Base-by-base conservation (phyloP, 106 monocot genomes). In the Dendrobium nobile region DNA sequence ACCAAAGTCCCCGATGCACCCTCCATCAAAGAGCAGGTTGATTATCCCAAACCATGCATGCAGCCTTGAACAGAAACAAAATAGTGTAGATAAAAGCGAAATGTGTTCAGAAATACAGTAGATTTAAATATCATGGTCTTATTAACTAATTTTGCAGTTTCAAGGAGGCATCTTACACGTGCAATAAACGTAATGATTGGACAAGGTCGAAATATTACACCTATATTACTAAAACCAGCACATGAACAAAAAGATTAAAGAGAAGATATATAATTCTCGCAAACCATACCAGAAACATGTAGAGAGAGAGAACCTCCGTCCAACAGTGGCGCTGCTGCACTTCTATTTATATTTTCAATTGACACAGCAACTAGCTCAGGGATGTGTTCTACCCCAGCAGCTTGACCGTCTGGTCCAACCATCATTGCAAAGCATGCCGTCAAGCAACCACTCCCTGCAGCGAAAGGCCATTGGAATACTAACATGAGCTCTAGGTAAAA, bases 381-480 rank as follows among this genome's bases (percentile, higher is more conserved):
- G 72, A 95, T 92, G 78, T 95, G 95, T 68, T 95, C 95, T 24
- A 95, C 84, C 20, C 95, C 95, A 9, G 92, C 83, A 4, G 88
- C 90, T 61, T 82, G 85, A 58, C 95, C 95, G 82, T 92, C 79
- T 41, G 89, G 90, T n/a, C 95, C 95, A 84, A 95, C 89, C 92
- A 95, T 95, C 87, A 92, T 85, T 24, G 92, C 87, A 80, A 92
- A 92, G 65, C 95, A 95, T 65, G 92, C 95, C 44, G 95, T 92
- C 88, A 95, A 86, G 78, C 92, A 95, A 18, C 95, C 95, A 80
- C 88, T 86, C 58, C 95, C 95, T 95, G 72, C 78, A 88, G 44
- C 7, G 70, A 43, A 72, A 43, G 43, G 20, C 70, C 17, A 27
- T 11, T 20, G 10, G 13, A 70, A 4, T n/a, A 44, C 43, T 18